Evolutionary conservation across 176 grass and related monocot species (phyloP), one percentile per base, ranked within the genome.

Genomic region (Leersia perrieri): DNA sequence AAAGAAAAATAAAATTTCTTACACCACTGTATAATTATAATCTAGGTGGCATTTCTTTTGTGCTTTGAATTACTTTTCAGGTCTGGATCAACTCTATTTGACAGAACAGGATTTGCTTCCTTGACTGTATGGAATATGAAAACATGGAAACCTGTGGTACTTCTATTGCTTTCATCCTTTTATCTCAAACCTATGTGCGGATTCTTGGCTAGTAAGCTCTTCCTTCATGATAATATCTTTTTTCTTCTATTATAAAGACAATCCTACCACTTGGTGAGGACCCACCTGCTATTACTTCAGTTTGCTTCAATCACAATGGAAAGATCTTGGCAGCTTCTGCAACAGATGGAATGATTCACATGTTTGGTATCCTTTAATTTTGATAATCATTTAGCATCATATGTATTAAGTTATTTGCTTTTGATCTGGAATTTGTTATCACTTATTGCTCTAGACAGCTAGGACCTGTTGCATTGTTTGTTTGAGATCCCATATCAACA

Each of bases 41-140:
- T 58, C 13, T 63, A 60, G 76, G 49, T 44, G 75, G 28, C 4
- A 44, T 72, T 44, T 38, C 83, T 85, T 90, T 60, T 51, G 51
- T 57, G 39, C 68, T 51, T 80, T 81, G 47, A 70, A 40, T 73
- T 71, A 23, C 5, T 82, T 86, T 79, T 79, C 60, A 98, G 92
- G 81, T 61, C 82, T 85, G 95, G 92, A 39, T 86, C 88, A 81
- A 85, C 74, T 77, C 75, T 88, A 70, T 89, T 98, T 80, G 90
- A 94, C 60, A 94, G 79, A 81, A 91, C 80, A 41, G 90, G 92
- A 53, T 98, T 98, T 86, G 95, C 95, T 78, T 93, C 90, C 33
- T 89, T 98, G 83, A 98, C 92, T 22, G 92, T 85, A 38, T 98
- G 95, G 95, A 86, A 92, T 85, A 98, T 98, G 95, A 98, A 98